Conservation (phyloP, 1,284 basidiomycete species). For the Lignosus rhinocerotis region DNA sequence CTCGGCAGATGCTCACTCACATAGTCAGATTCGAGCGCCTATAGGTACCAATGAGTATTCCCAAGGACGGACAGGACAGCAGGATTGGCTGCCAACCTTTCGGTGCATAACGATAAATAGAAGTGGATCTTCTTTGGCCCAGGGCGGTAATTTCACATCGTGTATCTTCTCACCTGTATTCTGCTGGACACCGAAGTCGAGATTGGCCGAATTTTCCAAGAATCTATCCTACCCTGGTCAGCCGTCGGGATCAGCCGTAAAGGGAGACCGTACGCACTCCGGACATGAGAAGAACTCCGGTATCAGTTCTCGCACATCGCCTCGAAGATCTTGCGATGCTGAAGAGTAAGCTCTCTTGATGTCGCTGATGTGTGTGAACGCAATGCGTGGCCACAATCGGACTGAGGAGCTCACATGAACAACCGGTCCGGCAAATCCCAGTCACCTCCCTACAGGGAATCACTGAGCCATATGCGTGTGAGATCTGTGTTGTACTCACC, state of each 20-base stretch:
- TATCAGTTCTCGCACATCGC: constrained; percentile 93
- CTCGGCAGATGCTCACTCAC: constrained; percentile 85
- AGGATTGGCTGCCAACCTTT: constrained; percentile 44
- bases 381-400: not conserved
- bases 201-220: constrained; percentile 69
- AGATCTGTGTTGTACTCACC: constrained; percentile 31
- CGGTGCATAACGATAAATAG: constrained; percentile 86
- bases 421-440: constrained; percentile 96
- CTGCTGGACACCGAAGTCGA: constrained; percentile 86
- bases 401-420: constrained; percentile 58
- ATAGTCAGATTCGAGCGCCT: constrained; percentile 90
- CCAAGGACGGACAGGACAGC: not conserved
- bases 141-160: constrained; percentile 87
- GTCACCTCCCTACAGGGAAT: constrained; percentile 69
- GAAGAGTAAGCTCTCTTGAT: constrained; percentile 81
- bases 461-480: not conserved
- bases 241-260: not conserved
- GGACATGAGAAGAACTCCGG: constrained; percentile 88
- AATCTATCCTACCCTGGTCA: constrained; percentile 45
- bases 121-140: constrained; percentile 86
- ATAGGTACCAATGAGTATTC: not conserved
- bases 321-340: constrained; percentile 83
- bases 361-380: constrained; percentile 46
- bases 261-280: constrained; percentile 49
- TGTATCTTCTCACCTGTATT: constrained; percentile 82